Base-by-base conservation (phyloP, 2,329 filamentous ascomycete species). In the Aspergillus glaucus region DNA sequence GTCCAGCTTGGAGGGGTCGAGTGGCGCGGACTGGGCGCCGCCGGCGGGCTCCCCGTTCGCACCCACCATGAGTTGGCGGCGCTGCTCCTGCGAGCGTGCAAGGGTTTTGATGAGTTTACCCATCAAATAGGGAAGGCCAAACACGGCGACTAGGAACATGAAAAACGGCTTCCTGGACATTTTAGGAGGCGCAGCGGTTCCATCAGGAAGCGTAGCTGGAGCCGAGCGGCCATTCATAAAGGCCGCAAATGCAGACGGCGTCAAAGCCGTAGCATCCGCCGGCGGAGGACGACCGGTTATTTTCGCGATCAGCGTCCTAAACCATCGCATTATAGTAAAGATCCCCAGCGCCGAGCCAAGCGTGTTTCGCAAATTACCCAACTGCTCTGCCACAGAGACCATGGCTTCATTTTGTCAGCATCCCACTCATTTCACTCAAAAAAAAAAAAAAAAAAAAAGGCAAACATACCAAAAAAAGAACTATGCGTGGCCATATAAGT, bases 401-500 rank as follows among this genome's bases (percentile, higher is more conserved):
- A 98, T 97, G 48, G 93, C 93, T 42, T 24, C 43, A 48, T n/a
- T 32, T 28, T 14, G 55, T 60, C 48, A 56, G 45, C 43, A 24
- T 48, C 4, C 28, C 46, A 41, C 46, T 4, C 8, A 19, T 37
- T 37, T 37, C 34, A 37, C 34, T 36, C 17, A 7, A 8, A 5
- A 8, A 17, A 37, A 37, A 7, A 40, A 19, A 17, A 8, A 5
- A 8, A 17, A 37, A 37, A 7, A 40, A 19, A 17, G 43, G 8
- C 43, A 45, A 12, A 72, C 86, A 62, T 80, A 95, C 90, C 91
- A 63, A 97, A 98, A 71, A 98, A 98, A 47, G 89, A 95, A 5
- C 91, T 96, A 71, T 98, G 93, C 0, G 93, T 98, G 26, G 94
- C 93, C 94, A 98, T 98, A 63, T 96, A 98, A 9, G 93, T 97